Base-by-base conservation (phyloP, 352 stramenopile genomes). In the Phytopythium sindhum region DNA sequence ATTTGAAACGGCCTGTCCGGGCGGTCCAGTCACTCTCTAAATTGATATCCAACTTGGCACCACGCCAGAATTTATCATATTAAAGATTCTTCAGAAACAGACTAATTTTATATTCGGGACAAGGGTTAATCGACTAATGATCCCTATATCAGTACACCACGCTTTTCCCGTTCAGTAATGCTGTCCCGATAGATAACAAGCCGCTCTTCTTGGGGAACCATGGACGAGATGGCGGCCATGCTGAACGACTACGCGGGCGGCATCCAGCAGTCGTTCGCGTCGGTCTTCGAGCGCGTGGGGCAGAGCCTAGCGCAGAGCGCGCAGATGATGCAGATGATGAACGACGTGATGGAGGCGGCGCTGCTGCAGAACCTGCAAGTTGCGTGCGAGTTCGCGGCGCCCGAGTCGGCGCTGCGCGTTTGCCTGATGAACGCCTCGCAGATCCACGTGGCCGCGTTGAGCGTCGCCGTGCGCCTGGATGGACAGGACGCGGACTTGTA, bases 241-340 rank as follows among this genome's bases (percentile, higher is more conserved):
- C 74, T 93, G 12, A 74, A 78, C 65, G 71, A 61, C 44, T 84
- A 87, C 52, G 78, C 81, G 4, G 79, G 75, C 26, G 80, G 78
- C 2, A 66, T 93, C 56, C 81, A 90, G 68, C 73, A 88, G 66
- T 93, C 84, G 52, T 91, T 93, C 60, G 81, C 75, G 48, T 76
- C 71, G 11, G 81, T 90, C 14, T 87, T 90, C 39, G 75, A 90
- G 57, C 81, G 81, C 45, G 77, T 93, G 50, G 81, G 76, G 14
- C 63, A 89, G 61, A 91, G 81, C 37, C 72, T 93, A 29, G 70
- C 68, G 39, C 81, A 90, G 61, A 93, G 81, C 31, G 75, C 72
- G 48, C 71, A 88, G 59, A 73, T 90, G 65, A 91, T 93, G 84
- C 77, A 76, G 48, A 89, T 93, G 78, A 93, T 93, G 84, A 93